Evolutionary conservation across 176 grass and related monocot genomes (phyloP).

Genomic region (Raddia distichophylla): DNA sequence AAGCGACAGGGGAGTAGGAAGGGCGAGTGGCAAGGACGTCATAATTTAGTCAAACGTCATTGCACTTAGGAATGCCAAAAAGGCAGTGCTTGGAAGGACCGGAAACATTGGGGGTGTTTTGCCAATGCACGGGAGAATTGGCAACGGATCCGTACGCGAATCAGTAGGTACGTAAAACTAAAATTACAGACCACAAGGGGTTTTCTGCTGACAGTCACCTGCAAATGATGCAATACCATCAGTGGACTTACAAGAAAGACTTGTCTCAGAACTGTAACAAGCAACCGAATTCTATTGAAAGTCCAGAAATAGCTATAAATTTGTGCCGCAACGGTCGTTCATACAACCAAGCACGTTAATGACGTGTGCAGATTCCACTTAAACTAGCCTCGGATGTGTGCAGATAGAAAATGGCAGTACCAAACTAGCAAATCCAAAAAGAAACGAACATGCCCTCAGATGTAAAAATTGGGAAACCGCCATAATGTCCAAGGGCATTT

Average conservation of each 20-base stretch:
- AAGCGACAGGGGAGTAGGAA: too few relatives aligned
- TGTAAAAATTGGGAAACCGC: background rate
- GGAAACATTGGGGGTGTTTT: too few relatives aligned
- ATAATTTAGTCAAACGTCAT: too few relatives aligned
- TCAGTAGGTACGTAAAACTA: too few relatives aligned
- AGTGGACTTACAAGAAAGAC: background rate
- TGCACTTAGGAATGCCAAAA: too few relatives aligned
- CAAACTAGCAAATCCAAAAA: background rate
- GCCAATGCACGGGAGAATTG: too few relatives aligned
- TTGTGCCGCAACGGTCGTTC: background rate
- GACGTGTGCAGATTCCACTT: background rate
- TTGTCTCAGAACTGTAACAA: background rate
- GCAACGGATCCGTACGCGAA: too few relatives aligned
- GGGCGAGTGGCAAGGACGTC: too few relatives aligned
- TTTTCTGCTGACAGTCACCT: slow-evolving; percentile 2
- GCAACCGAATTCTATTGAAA: background rate
- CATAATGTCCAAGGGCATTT: background rate
- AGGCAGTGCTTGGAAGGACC: too few relatives aligned
- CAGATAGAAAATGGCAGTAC: background rate
- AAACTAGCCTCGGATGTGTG: background rate
- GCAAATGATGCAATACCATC: slow-evolving; percentile 5
- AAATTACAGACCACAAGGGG: too few relatives aligned
- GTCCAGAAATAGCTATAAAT: background rate
- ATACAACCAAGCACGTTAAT: background rate
- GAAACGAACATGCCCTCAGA: background rate